Percentiles rank a stretch among this genome's conserved stretches.
Conservation (phyloP, 2,329 filamentous ascomycete genomes). For the Talaromyces sp. region DNA sequence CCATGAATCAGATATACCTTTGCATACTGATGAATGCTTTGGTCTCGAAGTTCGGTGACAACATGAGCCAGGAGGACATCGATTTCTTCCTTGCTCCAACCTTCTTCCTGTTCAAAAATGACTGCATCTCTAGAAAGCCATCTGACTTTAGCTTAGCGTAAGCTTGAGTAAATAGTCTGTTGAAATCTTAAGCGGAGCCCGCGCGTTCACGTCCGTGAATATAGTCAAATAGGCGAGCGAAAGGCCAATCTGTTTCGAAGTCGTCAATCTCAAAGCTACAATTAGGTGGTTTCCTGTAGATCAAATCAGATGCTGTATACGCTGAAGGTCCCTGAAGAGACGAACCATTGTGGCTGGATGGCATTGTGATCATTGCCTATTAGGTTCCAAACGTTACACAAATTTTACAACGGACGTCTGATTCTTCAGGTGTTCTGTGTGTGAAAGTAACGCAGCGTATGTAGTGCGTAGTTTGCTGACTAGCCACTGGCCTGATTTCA, state of each 20-base stretch:
- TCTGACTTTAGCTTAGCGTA: slow-evolving; percentile 40
- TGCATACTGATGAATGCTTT: slow-evolving; percentile 37
- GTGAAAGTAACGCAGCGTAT: background rate
- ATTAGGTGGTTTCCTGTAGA: slow-evolving; percentile 25
- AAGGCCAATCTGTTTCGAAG: slow-evolving; percentile 26
- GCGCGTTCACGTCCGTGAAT: slow-evolving; percentile 27
- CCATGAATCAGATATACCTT: slow-evolving; percentile 33
- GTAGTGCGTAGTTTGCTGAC: background rate
- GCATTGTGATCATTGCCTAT: slow-evolving; percentile 24
- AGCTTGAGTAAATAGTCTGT: slow-evolving; percentile 19
- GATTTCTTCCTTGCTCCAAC: slow-evolving; percentile 38
- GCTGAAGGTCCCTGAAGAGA: background rate
- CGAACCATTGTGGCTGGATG: slow-evolving; percentile 24
- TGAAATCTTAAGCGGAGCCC: slow-evolving; percentile 23
- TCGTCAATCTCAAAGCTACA: slow-evolving; percentile 28
- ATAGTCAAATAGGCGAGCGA: slow-evolving; percentile 24
- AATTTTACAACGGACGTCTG: background rate
- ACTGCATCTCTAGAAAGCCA: slow-evolving; percentile 48
- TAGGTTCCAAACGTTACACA: background rate
- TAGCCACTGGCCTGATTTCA: background rate
- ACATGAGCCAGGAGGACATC: slow-evolving; percentile 39
- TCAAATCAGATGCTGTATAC: background rate
- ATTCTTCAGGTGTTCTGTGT: background rate
- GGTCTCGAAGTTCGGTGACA: slow-evolving; percentile 38
- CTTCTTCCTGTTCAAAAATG: slow-evolving; percentile 31